Evolutionary conservation across 139 green algal genomes (phyloP), one percentile per base, ranked within the genome.

Genomic region (Chlamydomonas sphaeroides): DNA sequence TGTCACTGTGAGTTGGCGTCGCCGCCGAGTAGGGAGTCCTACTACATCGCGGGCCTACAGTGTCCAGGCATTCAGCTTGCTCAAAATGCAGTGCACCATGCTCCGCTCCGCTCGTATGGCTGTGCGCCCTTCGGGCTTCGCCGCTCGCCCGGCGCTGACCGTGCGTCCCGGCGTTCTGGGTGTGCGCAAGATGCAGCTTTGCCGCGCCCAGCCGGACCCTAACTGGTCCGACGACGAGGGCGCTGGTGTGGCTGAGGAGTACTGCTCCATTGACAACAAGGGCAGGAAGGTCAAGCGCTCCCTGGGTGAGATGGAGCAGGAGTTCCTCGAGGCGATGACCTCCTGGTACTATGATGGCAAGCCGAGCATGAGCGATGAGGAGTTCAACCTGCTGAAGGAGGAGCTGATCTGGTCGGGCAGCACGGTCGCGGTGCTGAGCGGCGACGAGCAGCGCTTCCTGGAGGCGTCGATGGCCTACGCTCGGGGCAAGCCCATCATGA

Each of bases 361-460:
- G 90, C 89, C 95, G 15, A 88, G 77, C 1, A 89, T 98, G 78
- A 89, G 70, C 8, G 92, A 98, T 61, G 90, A 95, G 51, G 95
- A 98, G 89, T 98, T 97, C 80, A 85, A 93, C 32, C 84, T 92
- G 17, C 89, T 98, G 38, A 98, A 98, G 88, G 92, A 97, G 35
- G 94, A 98, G 83, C 88, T 98, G n/a, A 76, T 95, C 36, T 97
- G 95, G 95, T 61, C 67, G 26, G 95, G 95, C 80, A 95, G 89
- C 89, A 95, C 94, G 66, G 93, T 97, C 30, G 86, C 86, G 18
- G 85, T 92, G 14, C 87, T 94, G 7, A 88, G 89, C 71, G 61
- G 38, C 10, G 90, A 94, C 28, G 95, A 98, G 92, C 90, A 95
- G 89, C 84, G 76, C 15, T 98, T 98, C 88, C 89, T 98, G 75